Evolutionary conservation across 1,139 yeast species (phyloP).

Genomic region (Citeromyces siamensis): DNA sequence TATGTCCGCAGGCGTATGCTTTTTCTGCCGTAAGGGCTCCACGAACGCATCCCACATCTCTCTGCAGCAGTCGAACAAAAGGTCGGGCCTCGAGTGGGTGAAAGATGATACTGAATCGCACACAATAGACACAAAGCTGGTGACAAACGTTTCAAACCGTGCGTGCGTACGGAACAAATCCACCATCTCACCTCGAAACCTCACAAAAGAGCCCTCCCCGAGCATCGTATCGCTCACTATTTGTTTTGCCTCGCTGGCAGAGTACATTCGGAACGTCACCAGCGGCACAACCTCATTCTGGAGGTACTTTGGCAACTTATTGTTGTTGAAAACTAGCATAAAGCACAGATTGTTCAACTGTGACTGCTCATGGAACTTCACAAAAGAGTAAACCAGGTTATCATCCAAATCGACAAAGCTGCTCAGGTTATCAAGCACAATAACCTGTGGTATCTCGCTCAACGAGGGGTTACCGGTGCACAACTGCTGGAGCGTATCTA

Average conservation of each 20-base stretch:
- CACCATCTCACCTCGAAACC: slow-evolving; percentile 2
- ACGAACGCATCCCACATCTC: neutral
- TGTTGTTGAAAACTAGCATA: slow-evolving; percentile 11
- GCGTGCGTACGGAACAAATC: slow-evolving; percentile 4
- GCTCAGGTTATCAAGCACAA: slow-evolving; percentile 16
- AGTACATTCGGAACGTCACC: slow-evolving; percentile 13
- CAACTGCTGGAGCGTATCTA: neutral
- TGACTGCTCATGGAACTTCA: slow-evolving; percentile 15
- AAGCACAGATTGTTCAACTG: slow-evolving; percentile 11
- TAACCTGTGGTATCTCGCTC: slow-evolving; percentile 6
- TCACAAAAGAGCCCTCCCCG: slow-evolving; percentile 9
- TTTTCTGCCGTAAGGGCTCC: neutral
- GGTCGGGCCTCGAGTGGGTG: neutral
- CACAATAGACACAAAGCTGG: slow-evolving; percentile 14
- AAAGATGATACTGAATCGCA: slow-evolving; percentile 9
- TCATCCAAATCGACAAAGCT: slow-evolving; percentile 11
- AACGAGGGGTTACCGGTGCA: neutral
- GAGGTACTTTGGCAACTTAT: neutral
- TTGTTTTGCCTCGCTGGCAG: slow-evolving; percentile 11
- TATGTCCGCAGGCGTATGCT: neutral
- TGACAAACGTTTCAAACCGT: slow-evolving; percentile 10
- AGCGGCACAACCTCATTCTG: slow-evolving; percentile 9
- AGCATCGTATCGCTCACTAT: slow-evolving; percentile 8
- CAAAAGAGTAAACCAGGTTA: slow-evolving; percentile 6
- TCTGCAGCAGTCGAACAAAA: neutral